phyloP scores from a whole-genome alignment of 768 basidiomycete genomes.

The Leccinum disarticulatum region DNA sequence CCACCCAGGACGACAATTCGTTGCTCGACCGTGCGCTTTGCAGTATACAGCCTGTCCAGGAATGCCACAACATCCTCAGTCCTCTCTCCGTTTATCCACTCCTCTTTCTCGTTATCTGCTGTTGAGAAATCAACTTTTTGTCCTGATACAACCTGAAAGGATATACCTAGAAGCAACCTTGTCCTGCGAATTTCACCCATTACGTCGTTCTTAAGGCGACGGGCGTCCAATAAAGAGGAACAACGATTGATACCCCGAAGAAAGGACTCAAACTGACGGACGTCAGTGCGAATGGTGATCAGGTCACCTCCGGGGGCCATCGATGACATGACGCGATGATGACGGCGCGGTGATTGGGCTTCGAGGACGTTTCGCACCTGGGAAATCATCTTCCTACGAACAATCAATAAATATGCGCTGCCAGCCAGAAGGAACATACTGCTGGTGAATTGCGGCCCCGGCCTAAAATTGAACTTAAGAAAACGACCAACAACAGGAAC shows the following conservation, averaged over 20 bases:
- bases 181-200: constrained; percentile 88
- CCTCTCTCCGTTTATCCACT: constrained; percentile 84
- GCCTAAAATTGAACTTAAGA: constrained; percentile 40
- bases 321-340: constrained; percentile 41
- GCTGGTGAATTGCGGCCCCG: constrained; percentile 70
- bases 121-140: constrained; percentile 4
- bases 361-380: constrained; percentile 85
- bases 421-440: constrained; percentile 38
- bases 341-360: constrained; percentile 65
- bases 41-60: constrained; percentile 83
- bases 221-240: constrained; percentile 83
- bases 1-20: constrained; percentile 81
- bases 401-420: constrained; percentile 2
- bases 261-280: constrained; percentile 88
- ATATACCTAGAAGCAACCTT: constrained; percentile 64
- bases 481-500: constrained; percentile 1
- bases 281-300: constrained; percentile 80
- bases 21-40: constrained; percentile 84
- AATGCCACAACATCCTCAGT: constrained; percentile 86
- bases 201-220: constrained; percentile 89
- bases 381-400: constrained; percentile 72
- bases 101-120: constrained; percentile 87
- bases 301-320: constrained; percentile 52
- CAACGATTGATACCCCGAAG: constrained; percentile 79
- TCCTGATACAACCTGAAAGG: neutral